A percentile compares a stretch with the other conserved stretches of the same genome.
These are phyloP conservation scores for Akanthomyces dipterigenus DNA, from an alignment of 2,329 filamentous ascomycete species.

Conservation along the genomic window DNA sequence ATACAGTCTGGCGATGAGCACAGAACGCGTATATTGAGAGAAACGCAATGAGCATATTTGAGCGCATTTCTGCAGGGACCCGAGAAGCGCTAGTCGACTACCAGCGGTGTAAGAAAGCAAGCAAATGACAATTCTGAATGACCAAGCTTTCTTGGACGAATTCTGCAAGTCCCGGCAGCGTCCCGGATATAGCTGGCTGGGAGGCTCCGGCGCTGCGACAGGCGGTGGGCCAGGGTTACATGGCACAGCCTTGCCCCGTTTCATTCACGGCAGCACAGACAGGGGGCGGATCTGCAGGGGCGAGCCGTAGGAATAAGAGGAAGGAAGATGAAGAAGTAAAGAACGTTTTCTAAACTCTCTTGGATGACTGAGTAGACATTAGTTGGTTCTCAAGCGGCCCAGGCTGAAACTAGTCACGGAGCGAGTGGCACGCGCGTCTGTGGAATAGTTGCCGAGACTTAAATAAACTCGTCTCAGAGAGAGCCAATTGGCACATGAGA, in stretches of 20 bases:
- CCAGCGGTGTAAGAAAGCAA: not conserved
- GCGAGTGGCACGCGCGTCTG: too few species aligned
- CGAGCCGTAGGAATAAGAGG: not conserved
- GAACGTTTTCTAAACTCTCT: not conserved
- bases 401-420: too few species aligned
- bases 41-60: not conserved
- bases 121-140: not conserved
- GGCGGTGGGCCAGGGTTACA: not conserved
- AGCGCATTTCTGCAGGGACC: not conserved
- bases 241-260: not conserved
- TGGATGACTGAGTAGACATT: not conserved
- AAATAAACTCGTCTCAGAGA: too few species aligned
- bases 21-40: too few species aligned
- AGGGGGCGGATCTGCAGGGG: too few species aligned
- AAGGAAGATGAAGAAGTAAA: too few species aligned
- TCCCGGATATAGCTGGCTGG: slow-evolving; percentile 1
- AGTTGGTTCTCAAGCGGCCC: not conserved
- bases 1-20: not conserved
- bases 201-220: not conserved
- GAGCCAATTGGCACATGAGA: too few species aligned
- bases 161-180: not conserved
- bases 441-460: too few species aligned
- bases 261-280: not conserved
- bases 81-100: not conserved
- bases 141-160: not conserved